phyloP scores from a whole-genome alignment of 192 early-diverging fungal genomes.

The Coemansia biformis region DNA sequence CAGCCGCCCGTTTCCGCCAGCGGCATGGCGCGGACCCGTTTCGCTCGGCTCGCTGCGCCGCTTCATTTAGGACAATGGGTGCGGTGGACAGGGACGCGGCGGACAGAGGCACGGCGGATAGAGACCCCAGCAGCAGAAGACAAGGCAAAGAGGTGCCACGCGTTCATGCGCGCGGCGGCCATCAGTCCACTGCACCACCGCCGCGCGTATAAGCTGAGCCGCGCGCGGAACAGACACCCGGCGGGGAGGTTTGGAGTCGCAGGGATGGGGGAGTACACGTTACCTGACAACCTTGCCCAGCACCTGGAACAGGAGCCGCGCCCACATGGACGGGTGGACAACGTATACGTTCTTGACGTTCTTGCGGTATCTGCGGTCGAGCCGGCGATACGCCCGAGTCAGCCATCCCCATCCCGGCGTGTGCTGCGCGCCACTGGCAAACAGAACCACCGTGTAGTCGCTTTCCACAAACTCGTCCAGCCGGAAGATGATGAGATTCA shows the following conservation, averaged over 20 bases:
- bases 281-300: constrained; percentile 44
- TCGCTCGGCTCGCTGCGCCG: no score
- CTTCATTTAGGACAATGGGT: no score
- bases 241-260: no score
- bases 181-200: no score
- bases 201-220: no score
- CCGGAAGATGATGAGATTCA: constrained; percentile 57
- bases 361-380: constrained; percentile 84
- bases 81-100: no score
- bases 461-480: constrained; percentile 80
- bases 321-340: constrained; percentile 80
- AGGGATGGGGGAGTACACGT: background rate
- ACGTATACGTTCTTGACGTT: constrained; percentile 88
- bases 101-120: no score
- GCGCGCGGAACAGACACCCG: background rate
- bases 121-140: no score
- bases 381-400: constrained; percentile 67
- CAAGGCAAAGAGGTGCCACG: no score
- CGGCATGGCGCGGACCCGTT: no score
- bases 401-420: constrained; percentile 79
- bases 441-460: constrained; percentile 84
- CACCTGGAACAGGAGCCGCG: constrained; percentile 36
- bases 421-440: constrained; percentile 67
- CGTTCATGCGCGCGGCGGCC: no score
- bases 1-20: no score